Base-by-base conservation (phyloP, 176 grass and related monocot species). In the Musa troglodytarum region DNA sequence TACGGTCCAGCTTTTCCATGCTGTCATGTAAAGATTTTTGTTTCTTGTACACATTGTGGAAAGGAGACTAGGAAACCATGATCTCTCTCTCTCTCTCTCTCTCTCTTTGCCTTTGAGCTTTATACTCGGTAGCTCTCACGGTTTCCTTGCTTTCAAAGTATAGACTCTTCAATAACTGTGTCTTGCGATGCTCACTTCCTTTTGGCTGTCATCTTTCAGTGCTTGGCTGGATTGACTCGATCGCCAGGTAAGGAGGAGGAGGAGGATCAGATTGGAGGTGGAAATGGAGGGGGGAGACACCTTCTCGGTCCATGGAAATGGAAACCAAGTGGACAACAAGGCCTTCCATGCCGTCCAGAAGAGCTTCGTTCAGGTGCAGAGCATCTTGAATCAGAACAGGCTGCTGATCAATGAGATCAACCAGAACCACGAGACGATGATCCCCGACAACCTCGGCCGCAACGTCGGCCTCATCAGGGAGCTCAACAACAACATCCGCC, bases 351-450 rank as follows among this genome's bases (percentile, higher is more conserved):
- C 21, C 63, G 63, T 82, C 63, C 71, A 82, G 64, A 83, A 34
- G 49, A 74, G 81, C 76, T 81, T 84, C n/a, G 78, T 68, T 1
- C 75, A 90, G 63, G 88, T 78, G 70, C 79, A 78, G 69, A 63
- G 34, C 71, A 84, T 95, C 43, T 55, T 90, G 52, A 81, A 95
- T 76, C 81, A 81, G 19, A 90, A 84, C 61, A 71, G 72, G 16
- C 16, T 86, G 66, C 78, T 88, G 52, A 82, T 90, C 64, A 77
- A 90, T 25, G 83, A 90, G 81, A 94, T 94, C 79, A 52, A 52
- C 63, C 83, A 82, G 68, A 94, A 94, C 81, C 78, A 94, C 6
- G 74, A 86, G 66, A 68, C 54, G 2, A 74, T 54, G 20, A 83
- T 83, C 54, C 54, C 76, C 29, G 83, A 84, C 56, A 82, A 82